Conservation (phyloP, 208 protist species). For the Leishmania amazonensis region DNA sequence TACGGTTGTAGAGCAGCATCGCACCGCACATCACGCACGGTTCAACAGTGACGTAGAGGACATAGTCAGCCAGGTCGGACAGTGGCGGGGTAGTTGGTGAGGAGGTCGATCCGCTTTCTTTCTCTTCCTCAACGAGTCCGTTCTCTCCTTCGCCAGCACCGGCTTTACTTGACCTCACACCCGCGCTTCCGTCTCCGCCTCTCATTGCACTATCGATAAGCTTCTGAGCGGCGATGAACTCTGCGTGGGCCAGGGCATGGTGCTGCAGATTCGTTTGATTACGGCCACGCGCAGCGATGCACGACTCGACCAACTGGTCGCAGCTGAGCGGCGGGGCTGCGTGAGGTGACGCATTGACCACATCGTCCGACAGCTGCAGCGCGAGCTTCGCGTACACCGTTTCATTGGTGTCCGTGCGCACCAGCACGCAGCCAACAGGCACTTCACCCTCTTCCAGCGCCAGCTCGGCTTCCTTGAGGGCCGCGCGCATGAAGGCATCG, state of each 20-base stretch:
- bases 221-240: constrained; percentile 80
- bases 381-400: constrained; percentile 2
- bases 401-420: constrained; percentile 33
- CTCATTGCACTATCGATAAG: constrained; percentile 24
- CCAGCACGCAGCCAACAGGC: constrained; percentile 95
- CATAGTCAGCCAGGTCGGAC: constrained; percentile 51
- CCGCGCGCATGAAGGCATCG: constrained; percentile 69
- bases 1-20: constrained; percentile 76
- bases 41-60: constrained; percentile 95
- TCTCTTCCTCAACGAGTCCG: neutral
- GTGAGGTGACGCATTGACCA: neutral
- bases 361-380: neutral
- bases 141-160: neutral
- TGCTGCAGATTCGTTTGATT: constrained; percentile 91
- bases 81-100: neutral
- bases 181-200: neutral
- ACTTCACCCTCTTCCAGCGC: constrained; percentile 90
- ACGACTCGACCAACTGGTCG: neutral
- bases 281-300: constrained; percentile 42
- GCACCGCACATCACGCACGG: constrained; percentile 97
- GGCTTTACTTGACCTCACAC: neutral
- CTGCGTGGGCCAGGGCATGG: constrained; percentile 92
- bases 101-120: neutral
- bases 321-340: neutral
- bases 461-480: constrained; percentile 53